phyloP scores from a whole-genome alignment of 2,329 filamentous ascomycete species.

The Cercospora sojina region DNA sequence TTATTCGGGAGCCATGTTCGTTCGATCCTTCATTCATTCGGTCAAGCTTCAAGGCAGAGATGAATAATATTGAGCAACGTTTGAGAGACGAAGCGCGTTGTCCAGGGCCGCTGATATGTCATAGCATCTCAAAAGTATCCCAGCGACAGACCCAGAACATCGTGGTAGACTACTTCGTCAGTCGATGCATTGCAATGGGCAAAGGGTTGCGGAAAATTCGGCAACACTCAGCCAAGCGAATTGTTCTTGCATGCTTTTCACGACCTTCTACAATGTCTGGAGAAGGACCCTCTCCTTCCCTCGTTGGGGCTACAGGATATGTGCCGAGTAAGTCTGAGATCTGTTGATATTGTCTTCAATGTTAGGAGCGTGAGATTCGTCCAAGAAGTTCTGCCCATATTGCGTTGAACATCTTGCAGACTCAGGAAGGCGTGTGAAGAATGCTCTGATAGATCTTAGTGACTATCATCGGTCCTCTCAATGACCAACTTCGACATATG shows the following conservation, averaged over 20 bases:
- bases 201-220: constrained; percentile 66
- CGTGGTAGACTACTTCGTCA: constrained; percentile 11
- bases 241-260: constrained; percentile 69
- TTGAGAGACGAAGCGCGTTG: background rate
- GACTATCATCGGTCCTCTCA: constrained; percentile 66
- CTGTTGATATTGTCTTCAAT: background rate
- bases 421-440: background rate
- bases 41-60: no score
- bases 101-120: background rate
- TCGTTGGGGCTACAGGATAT: constrained; percentile 61
- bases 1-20: constrained; percentile 30
- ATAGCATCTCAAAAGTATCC: constrained; percentile 29
- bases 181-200: constrained; percentile 50
- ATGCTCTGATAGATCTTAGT: constrained; percentile 49
- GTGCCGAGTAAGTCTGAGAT: background rate
- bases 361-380: background rate
- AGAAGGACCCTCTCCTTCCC: constrained; percentile 56
- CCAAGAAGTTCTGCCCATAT: background rate
- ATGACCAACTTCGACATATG: constrained; percentile 71
- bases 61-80: no score
- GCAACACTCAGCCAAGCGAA: constrained; percentile 59
- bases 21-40: background rate
- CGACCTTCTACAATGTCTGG: constrained; percentile 59
- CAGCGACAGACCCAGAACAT: constrained; percentile 20
- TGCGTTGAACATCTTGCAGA: background rate